phyloP scores from a whole-genome alignment of 2,329 filamentous ascomycete species.

The Ceratocystis albifundus region DNA sequence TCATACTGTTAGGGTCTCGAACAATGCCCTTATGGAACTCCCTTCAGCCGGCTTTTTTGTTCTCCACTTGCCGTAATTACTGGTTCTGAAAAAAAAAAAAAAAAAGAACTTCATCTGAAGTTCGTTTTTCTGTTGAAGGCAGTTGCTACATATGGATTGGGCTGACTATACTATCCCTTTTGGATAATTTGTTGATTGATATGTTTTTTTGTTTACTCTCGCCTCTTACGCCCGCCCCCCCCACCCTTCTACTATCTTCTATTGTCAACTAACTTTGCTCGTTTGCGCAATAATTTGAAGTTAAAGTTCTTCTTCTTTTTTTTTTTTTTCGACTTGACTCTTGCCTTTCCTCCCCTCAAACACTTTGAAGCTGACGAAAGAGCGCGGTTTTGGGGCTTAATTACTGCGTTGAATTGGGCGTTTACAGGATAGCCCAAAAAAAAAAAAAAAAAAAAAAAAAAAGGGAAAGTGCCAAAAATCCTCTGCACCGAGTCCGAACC shows the following conservation, averaged over 20 bases:
- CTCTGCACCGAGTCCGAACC: constrained; percentile 2
- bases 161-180: neutral
- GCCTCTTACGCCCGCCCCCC: neutral
- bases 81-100: neutral
- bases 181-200: neutral
- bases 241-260: neutral
- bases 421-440: neutral
- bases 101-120: constrained; percentile 4
- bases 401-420: neutral
- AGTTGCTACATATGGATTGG: neutral
- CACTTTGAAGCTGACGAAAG: neutral
- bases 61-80: constrained; percentile 4
- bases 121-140: neutral
- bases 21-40: neutral
- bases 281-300: neutral
- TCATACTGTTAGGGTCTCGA: neutral
- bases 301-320: neutral
- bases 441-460: neutral
- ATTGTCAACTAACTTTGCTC: no score
- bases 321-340: neutral
- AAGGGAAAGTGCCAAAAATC: neutral
- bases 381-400: no score
- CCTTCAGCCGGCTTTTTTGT: neutral
- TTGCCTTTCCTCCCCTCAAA: no score
- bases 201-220: neutral